A percentile compares a stretch with the other conserved stretches of the same genome.
Evolutionary conservation across 495 filamentous ascomycete genomes (phyloP).

Genomic region (Cercophora samala): DNA sequence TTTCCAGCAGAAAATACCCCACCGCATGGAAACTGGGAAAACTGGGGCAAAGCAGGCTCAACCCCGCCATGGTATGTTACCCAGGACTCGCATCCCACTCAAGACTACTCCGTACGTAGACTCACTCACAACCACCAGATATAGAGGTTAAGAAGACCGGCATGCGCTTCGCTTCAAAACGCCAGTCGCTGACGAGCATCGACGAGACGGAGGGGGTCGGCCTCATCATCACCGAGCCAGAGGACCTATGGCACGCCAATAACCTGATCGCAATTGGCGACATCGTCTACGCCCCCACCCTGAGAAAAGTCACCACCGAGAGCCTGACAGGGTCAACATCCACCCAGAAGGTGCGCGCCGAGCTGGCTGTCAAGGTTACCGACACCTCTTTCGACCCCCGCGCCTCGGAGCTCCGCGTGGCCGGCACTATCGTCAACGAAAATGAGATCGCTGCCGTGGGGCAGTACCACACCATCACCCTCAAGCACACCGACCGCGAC

Average conservation of each 20-base stretch:
- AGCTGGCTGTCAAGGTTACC: slow-evolving; percentile 76
- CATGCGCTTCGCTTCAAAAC: neutral
- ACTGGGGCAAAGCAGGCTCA: neutral
- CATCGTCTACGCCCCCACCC: slow-evolving; percentile 73
- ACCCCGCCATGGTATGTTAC: neutral
- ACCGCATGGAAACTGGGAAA: neutral
- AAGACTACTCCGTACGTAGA: no score
- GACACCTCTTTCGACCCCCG: slow-evolving; percentile 86
- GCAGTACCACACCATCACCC: slow-evolving; percentile 83
- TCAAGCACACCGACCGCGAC: slow-evolving; percentile 50
- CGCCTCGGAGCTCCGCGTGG: slow-evolving; percentile 78
- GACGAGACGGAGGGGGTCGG: slow-evolving; percentile 71
- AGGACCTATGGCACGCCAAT: slow-evolving; percentile 99
- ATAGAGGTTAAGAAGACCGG: neutral
- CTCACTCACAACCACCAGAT: neutral
- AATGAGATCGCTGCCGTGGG: slow-evolving; percentile 81
- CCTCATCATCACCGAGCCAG: slow-evolving; percentile 83
- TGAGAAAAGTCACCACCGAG: slow-evolving; percentile 73
- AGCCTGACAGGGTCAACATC: slow-evolving; percentile 69
- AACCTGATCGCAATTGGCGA: slow-evolving; percentile 85
- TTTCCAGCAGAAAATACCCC: neutral
- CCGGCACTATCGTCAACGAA: slow-evolving; percentile 75
- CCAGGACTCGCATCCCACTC: neutral
- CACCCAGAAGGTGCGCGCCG: slow-evolving; percentile 72
- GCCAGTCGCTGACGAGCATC: slow-evolving; percentile 58